phyloP scores from a whole-genome alignment of 352 stramenopile species.

The Globisporangium nodosum region DNA sequence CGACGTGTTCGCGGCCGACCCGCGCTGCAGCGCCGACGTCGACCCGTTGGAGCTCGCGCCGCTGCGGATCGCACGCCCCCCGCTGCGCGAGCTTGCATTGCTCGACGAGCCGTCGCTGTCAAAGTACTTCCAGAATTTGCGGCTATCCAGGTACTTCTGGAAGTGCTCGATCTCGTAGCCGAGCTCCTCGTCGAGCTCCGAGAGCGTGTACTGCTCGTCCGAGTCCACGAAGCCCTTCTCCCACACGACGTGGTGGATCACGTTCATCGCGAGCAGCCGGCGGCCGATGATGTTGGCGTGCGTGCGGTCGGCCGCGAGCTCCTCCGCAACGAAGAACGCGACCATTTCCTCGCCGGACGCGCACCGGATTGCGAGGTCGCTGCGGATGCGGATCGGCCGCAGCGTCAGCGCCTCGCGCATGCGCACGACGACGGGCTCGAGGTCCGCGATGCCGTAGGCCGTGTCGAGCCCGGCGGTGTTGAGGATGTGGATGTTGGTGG shows the following conservation, averaged over 20 bases:
- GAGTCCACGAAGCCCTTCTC: conserved; percentile 80
- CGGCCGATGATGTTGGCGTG: conserved; percentile 49
- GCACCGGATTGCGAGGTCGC: conserved; percentile 53
- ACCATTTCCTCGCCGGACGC: conserved; percentile 67
- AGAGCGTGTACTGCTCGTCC: conserved; percentile 67
- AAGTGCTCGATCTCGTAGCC: conserved; percentile 73
- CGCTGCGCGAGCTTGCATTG: conserved; percentile 17
- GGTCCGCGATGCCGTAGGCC: conserved; percentile 43
- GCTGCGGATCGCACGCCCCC: conserved; percentile 15
- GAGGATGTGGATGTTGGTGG: conserved; percentile 59
- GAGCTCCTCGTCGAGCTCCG: conserved; percentile 44
- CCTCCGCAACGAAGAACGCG: conserved; percentile 50
- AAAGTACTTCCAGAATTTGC: conserved; percentile 81
- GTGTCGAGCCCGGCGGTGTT: conserved; percentile 37
- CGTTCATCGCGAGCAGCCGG: conserved; percentile 74
- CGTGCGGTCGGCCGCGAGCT: conserved; percentile 41
- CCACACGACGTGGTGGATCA: conserved; percentile 83
- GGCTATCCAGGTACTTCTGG: conserved; percentile 74
- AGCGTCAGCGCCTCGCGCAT: conserved; percentile 51
- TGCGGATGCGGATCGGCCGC: conserved; percentile 63
- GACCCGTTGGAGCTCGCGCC: conserved; percentile 21
- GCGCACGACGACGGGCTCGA: conserved; percentile 45
- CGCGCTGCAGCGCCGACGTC: conserved; percentile 1
- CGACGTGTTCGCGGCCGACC: conserved; percentile 9
- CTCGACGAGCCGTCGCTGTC: conserved; percentile 24